A percentile compares a stretch with the other conserved stretches of the same genome.
Conservation (phyloP, 495 filamentous ascomycete genomes). For the Neurospora cerealis region DNA sequence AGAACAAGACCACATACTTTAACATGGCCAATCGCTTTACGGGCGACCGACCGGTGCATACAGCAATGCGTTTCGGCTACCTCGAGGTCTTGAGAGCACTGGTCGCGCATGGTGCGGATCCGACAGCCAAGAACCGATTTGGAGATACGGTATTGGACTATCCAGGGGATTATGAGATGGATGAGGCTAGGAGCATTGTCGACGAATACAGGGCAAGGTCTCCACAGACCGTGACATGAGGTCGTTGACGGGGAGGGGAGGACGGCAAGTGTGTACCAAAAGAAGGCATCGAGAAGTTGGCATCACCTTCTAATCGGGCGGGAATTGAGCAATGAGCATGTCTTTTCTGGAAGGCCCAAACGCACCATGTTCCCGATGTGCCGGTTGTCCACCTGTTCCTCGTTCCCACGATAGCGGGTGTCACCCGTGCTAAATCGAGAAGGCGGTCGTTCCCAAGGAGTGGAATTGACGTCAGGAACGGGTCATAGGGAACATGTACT, state of each 20-base stretch:
- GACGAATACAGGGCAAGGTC: slow-evolving; percentile 5
- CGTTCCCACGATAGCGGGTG: background rate
- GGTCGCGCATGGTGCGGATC: slow-evolving; percentile 19
- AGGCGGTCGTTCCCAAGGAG: background rate
- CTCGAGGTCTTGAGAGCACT: slow-evolving; percentile 13
- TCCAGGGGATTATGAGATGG: slow-evolving; percentile 15
- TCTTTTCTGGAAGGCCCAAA: background rate
- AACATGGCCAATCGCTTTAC: slow-evolving; percentile 24
- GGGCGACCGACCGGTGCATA: slow-evolving; percentile 19
- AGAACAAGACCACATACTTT: slow-evolving; percentile 12
- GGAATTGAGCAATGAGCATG: background rate
- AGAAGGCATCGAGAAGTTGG: background rate
- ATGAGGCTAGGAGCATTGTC: slow-evolving; percentile 14
- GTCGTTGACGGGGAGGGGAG: background rate
- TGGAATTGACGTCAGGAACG: background rate
- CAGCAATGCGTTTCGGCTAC: slow-evolving; percentile 21
- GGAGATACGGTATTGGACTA: slow-evolving; percentile 20
- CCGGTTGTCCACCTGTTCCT: background rate
- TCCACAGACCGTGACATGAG: background rate
- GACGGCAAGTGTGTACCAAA: background rate
- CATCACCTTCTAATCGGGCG: background rate
- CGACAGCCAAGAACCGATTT: slow-evolving; percentile 20
- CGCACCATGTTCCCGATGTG: background rate
- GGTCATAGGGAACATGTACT: background rate
- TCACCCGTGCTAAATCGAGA: background rate